Base-by-base conservation (phyloP, 148 eudicot genomes). In the Beta vulgaris region DNA sequence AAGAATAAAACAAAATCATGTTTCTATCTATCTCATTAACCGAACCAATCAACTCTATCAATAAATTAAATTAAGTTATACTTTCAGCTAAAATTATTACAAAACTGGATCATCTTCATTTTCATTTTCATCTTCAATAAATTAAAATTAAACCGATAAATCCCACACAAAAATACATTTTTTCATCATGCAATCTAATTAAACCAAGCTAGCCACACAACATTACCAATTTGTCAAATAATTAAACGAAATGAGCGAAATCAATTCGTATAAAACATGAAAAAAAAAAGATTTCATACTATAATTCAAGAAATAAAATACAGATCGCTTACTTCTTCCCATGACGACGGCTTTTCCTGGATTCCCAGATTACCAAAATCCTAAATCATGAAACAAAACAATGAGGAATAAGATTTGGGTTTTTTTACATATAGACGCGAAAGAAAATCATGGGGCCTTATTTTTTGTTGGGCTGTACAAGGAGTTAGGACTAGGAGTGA, bases 241-340 rank as follows among this genome's bases (percentile, higher is more conserved):
- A n/a, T n/a, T n/a, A n/a, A n/a, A n/a, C n/a, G n/a, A n/a, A n/a
- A n/a, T n/a, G n/a, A n/a, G n/a, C n/a, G n/a, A n/a, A n/a, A n/a
- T n/a, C n/a, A n/a, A n/a, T n/a, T 57, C 29, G 10, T 31, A 57
- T 25, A 57, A 55, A 14, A 1, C 12, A 23, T 26, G 23, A 26
- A 2, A 25, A 9, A 19, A 63, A 63, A 3, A 36, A 18, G 6
- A 63, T 35, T 36, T 0, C 3, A 35, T 1, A 21, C 25, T 32
- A 16, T 13, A 63, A 21, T n/a, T 55, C 25, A 68, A 23, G 10
- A 29, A 68, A 18, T 3, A 39, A 58, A 13, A 55, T 13, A 43
- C 1, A 46, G 18, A 4, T 23, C 21, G 15, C 13, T 58, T 73
- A 79, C 82, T 79, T 73, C 82, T 73, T 0, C 82, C 82, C 82